phyloP scores from a whole-genome alignment of 108 stramenopile genomes.

The Schizochytrium sp. region DNA sequence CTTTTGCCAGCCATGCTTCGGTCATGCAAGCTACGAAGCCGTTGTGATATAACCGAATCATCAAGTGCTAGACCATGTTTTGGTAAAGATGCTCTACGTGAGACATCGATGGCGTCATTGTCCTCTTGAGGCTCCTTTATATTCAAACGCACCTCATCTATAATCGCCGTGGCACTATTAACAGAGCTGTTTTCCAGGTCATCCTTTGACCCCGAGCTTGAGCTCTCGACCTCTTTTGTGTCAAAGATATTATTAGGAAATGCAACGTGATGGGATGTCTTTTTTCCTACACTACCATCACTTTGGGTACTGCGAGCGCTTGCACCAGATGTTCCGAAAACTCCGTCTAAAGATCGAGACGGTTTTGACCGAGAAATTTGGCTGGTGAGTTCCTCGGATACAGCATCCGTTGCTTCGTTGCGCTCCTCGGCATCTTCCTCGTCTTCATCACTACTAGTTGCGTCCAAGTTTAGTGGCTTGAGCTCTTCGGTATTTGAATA shows the following conservation, averaged over 20 bases:
- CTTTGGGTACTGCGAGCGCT: too few species aligned
- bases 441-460: neutral
- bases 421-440: neutral
- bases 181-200: neutral
- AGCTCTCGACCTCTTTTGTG: too few species aligned
- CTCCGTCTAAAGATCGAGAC: too few species aligned
- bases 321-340: too few species aligned
- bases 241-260: too few species aligned
- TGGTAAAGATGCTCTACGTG: neutral
- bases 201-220: neutral
- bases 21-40: too few species aligned
- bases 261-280: too few species aligned
- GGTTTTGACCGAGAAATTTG: too few species aligned
- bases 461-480: too few species aligned
- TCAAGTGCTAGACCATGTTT: constrained; percentile 10
- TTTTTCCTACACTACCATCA: too few species aligned
- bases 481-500: too few species aligned
- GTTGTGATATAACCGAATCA: neutral
- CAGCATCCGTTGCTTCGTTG: neutral
- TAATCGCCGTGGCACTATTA: neutral
- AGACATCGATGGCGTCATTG: neutral
- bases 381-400: neutral
- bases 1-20: neutral
- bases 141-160: neutral
- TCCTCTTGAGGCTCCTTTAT: neutral